Base-by-base conservation (phyloP, 352 stramenopile genomes). In the Peronosclerospora sorghi region DNA sequence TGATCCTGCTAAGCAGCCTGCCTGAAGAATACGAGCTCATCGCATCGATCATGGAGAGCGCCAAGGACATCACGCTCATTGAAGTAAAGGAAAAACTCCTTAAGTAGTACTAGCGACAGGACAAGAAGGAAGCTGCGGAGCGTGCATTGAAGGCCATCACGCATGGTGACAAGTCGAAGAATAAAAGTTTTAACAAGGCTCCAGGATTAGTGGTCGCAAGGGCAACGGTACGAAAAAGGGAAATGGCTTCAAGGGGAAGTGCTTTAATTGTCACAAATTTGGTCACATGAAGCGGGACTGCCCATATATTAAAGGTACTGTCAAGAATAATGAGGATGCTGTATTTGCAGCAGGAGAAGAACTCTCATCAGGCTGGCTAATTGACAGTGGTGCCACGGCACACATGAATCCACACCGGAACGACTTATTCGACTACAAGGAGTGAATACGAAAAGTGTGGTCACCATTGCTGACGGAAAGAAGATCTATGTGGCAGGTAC, bases 311-410 rank as follows among this genome's bases (percentile, higher is more conserved):
- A 30, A 30, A 10, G 26, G 26, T 10, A 6, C 10, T 30, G 26
- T 6, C 28, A 17, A 34, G 28, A 15, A 12, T 13, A 15, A 15
- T 15, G 35, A 43, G 2, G 24, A 43, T 8, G 32, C 24, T 13
- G 43, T 50, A 2, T 50, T 50, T 17, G 43, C 26, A 4, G 30
- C 8, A 10, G 30, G 13, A 2, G 30, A 36, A 15, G 14, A 19
- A 45, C 50, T 1, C n/a, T 28, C 17, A 12, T 18, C 28, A 4
- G 36, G 19, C 14, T 58, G 42, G 43, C 27, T 57, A 18, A 32
- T 57, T n/a, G 35, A 47, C 40, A 57, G 42, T 28, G 49, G 49
- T 27, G 49, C 49, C n/a, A 52, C 41, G 17, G 36, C 36, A 3
- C 49, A 51, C 27, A 57, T 57, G 49, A 45, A 41, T 2, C 13